Conservation (phyloP, 176 grass and related monocot genomes). For the Ensete ventricosum region DNA sequence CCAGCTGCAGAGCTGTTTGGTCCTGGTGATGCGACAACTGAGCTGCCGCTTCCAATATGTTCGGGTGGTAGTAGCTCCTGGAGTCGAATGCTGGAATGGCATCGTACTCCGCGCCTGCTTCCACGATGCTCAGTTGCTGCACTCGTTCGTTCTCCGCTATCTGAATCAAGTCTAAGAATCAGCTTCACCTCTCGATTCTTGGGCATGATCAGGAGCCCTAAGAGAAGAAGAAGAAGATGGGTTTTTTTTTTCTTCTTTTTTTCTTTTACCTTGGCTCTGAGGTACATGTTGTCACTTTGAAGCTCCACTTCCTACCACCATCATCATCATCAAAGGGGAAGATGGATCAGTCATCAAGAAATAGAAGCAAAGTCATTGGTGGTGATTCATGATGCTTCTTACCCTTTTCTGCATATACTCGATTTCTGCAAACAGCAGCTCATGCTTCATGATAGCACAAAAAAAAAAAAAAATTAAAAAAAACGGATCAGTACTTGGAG, state of each 20-base stretch:
- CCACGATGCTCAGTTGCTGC: slow-evolving; percentile 39
- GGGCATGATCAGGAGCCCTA: no score
- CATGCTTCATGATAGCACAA: slow-evolving; percentile 35
- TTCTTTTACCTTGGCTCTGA: slow-evolving; percentile 43
- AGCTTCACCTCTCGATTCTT: neutral
- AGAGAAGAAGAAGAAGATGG: neutral
- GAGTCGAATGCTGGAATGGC: slow-evolving; percentile 32
- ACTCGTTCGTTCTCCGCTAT: slow-evolving; percentile 38
- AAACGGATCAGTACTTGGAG: neutral
- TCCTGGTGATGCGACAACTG: slow-evolving; percentile 19
- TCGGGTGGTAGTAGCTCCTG: slow-evolving; percentile 39
- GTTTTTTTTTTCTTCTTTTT: neutral
- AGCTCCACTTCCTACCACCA: slow-evolving; percentile 53
- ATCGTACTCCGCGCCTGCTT: slow-evolving; percentile 19
- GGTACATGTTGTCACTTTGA: slow-evolving; percentile 51
- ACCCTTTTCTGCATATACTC: slow-evolving; percentile 63
- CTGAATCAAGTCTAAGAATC: slow-evolving; percentile 17
- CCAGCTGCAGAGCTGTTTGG: slow-evolving; percentile 45
- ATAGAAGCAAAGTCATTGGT: neutral
- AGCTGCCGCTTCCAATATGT: slow-evolving; percentile 10
- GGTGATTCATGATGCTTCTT: neutral
- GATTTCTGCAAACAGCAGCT: slow-evolving; percentile 57
- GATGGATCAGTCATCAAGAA: neutral
- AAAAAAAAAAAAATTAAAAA: neutral
- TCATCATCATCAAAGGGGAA: neutral